phyloP scores from a whole-genome alignment of 441 rosid species.

The Populus hybrid region DNA sequence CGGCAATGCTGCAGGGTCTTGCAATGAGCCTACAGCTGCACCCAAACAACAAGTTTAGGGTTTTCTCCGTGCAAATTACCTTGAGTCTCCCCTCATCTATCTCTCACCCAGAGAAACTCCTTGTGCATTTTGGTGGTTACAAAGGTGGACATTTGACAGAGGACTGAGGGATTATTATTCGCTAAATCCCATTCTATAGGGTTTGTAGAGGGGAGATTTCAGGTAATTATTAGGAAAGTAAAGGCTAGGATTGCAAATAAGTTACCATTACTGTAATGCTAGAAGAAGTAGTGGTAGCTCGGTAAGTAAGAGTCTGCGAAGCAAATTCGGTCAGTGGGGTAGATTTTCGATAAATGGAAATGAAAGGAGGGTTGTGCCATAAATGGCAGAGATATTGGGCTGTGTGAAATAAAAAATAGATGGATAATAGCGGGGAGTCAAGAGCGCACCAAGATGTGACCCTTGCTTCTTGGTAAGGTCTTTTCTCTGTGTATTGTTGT shows the following conservation, averaged over 20 bases:
- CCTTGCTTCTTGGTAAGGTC: constrained; percentile 38
- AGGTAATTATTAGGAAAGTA: constrained; percentile 31
- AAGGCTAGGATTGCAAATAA: not conserved
- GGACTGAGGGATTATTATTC: not conserved
- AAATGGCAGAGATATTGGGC: not conserved
- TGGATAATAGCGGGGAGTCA: constrained; percentile 50
- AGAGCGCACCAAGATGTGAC: constrained; percentile 76
- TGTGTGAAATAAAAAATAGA: not conserved
- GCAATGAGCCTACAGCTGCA: constrained; percentile 21
- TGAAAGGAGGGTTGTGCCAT: not conserved
- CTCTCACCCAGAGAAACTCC: not conserved
- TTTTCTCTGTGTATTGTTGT: too few relatives aligned
- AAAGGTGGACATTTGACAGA: not conserved
- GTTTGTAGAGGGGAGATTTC: constrained; percentile 33
- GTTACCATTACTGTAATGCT: not conserved
- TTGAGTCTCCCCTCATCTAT: constrained; percentile 32
- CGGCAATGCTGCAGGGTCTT: constrained; percentile 12
- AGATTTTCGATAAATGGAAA: not conserved
- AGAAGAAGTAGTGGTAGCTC: constrained; percentile 11
- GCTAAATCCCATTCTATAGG: not conserved
- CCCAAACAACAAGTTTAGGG: constrained; percentile 29
- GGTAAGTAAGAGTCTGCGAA: constrained; percentile 24
- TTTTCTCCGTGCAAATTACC: constrained; percentile 29
- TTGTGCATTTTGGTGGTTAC: not conserved
- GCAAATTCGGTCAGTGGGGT: not conserved